Base-by-base conservation (phyloP, 2,329 filamentous ascomycete species). In the Fusarium sarcochroum region DNA sequence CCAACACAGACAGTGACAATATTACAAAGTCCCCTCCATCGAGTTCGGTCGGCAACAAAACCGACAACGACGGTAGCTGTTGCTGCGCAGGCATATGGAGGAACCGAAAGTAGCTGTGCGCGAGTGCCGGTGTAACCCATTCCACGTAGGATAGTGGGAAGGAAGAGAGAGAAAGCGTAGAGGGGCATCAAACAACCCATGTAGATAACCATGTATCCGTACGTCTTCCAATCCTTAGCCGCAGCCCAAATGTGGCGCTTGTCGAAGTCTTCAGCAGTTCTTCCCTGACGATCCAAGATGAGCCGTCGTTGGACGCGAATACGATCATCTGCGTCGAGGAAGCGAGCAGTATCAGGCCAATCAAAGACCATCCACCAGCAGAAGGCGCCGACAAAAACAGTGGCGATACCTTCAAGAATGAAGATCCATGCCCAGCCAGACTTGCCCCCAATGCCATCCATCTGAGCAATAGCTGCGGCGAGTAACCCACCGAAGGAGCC, bases 181-280 rank as follows among this genome's bases (percentile, higher is more conserved):
- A 89, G 57, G 70, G 87, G 60, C 74, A 82, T 70, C 76, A 84
- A 42, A 76, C 81, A 82, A 17, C 82, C 82, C 81, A 83, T 83
- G 73, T 83, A 84, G 54, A 84, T 82, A 23, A 72, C 75, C 82
- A 84, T 84, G 66, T 80, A 81, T 2, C 82, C 75, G 73, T 81
- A 84, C 41, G 90, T 95, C 81, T 95, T 95, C 89, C 91, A 94
- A 75, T 96, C 93, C 55, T 84, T 87, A 14, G 93, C 58, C n/a
- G 88, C 88, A 5, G 86, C 84, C 86, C 87, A 93, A 66, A 94
- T 86, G 75, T 93, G 93, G 2, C 80, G 79, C 83, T 89, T 89
- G 64, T 89, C 86, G 78, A 93, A 94, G 46, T 89, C 83, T 75
- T 95, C 92, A 63, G 89, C 72, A 85, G 85, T 18, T 87, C 86